Evolutionary conservation across 208 protist genomes (phyloP).

Genomic region (Acanthamoeba lenticulata): DNA sequence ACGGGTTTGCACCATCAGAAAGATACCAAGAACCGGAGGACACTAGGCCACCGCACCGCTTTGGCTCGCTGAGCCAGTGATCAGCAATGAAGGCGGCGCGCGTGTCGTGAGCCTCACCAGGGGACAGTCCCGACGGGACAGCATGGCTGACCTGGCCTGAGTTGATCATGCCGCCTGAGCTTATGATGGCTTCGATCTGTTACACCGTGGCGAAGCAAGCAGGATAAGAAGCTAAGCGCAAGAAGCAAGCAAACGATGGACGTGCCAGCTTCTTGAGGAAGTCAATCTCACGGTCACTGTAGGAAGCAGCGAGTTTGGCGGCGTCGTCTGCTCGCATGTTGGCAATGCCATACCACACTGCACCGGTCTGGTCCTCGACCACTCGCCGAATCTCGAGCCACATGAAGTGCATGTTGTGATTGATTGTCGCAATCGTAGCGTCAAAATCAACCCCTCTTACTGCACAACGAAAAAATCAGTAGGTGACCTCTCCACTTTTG

Average conservation of each 20-base stretch:
- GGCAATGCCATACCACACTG: not conserved
- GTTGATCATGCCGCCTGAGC: not conserved
- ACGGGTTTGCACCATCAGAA: not conserved
- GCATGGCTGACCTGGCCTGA: not conserved
- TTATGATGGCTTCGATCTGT: not conserved
- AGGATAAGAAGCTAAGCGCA: not conserved
- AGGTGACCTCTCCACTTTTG: too few relatives aligned
- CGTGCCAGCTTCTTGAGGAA: conserved; percentile 50
- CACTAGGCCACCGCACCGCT: not conserved
- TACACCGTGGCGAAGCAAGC: not conserved
- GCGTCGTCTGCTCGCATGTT: conserved; percentile 25
- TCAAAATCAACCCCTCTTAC: not conserved
- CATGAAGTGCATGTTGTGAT: conserved; percentile 24
- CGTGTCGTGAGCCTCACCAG: not conserved
- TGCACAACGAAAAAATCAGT: too few relatives aligned
- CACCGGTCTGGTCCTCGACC: not conserved
- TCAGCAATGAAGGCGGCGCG: not conserved
- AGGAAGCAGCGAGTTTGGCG: not conserved
- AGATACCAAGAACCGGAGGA: not conserved
- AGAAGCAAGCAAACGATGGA: not conserved
- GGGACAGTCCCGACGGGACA: not conserved
- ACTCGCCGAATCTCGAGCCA: conserved; percentile 1
- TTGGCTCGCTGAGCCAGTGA: conserved; percentile 27
- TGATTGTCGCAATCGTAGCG: not conserved
- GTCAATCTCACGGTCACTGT: conserved; percentile 3